Evolutionary conservation across 805 yeast species (phyloP).

Genomic region (Torulaspora quercuum): DNA sequence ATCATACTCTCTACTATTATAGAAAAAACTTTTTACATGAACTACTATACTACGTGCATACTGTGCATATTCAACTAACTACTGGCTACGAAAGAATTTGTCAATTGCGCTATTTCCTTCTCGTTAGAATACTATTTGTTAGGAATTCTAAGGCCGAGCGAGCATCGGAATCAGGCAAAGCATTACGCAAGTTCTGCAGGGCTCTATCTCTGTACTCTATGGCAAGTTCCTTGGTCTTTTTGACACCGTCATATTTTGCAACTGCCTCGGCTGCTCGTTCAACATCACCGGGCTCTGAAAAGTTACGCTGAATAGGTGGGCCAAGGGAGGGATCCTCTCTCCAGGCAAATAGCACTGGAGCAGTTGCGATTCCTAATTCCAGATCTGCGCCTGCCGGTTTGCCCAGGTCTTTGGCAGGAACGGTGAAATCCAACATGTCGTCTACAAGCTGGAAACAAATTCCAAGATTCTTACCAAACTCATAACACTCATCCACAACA

Average conservation of each 20-base stretch:
- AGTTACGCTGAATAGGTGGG: constrained; percentile 76
- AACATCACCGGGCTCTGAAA: constrained; percentile 76
- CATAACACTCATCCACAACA: constrained; percentile 81
- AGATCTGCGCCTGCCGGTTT: constrained; percentile 96
- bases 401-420: constrained; percentile 80
- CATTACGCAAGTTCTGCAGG: constrained; percentile 56
- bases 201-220: constrained; percentile 75
- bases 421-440: constrained; percentile 91
- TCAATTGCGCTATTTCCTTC: constrained; percentile 54
- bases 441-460: constrained; percentile 95
- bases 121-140: constrained; percentile 77
- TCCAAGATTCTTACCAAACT: constrained; percentile 90
- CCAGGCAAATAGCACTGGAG: constrained; percentile 96
- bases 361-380: constrained; percentile 91
- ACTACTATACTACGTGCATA: constrained; percentile 3
- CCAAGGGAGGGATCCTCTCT: constrained; percentile 81
- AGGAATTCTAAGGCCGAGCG: constrained; percentile 81
- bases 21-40: constrained; percentile 14
- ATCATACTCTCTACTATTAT: too few relatives aligned
- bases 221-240: constrained; percentile 72
- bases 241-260: constrained; percentile 65
- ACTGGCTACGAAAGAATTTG: not conserved
- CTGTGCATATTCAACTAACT: too few relatives aligned
- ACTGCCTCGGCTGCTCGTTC: constrained; percentile 78
- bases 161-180: constrained; percentile 84